Conservation (phyloP, 2,329 filamentous ascomycete species). For the Aspergillus sp. region DNA sequence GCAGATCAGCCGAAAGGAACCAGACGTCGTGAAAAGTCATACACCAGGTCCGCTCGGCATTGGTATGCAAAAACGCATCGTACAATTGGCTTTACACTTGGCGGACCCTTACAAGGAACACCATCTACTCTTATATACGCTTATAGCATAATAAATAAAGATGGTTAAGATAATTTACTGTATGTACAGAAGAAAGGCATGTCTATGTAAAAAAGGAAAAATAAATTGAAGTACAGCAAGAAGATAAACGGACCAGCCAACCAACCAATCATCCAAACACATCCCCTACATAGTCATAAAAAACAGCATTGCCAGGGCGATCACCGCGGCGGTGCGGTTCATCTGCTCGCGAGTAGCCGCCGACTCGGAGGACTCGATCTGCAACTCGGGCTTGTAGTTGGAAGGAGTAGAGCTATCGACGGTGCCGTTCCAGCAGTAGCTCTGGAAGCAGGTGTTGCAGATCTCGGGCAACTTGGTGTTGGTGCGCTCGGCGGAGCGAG, state of each 20-base stretch:
- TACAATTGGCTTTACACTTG: too few relatives aligned
- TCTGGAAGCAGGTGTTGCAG: constrained; percentile 73
- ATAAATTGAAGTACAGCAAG: not conserved
- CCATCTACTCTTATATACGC: too few relatives aligned
- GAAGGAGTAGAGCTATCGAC: constrained; percentile 32
- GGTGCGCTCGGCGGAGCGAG: constrained; percentile 71
- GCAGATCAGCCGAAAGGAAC: too few relatives aligned
- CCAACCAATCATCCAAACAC: not conserved
- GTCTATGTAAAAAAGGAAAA: not conserved
- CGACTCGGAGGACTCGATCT: constrained; percentile 2
- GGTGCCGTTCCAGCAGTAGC: constrained; percentile 95
- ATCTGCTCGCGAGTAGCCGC: not conserved
- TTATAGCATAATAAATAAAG: not conserved
- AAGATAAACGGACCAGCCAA: not conserved
- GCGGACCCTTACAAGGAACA: too few relatives aligned
- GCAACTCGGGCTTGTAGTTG: constrained; percentile 9
- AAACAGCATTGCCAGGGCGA: constrained; percentile 2
- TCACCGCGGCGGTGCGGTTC: constrained; percentile 2
- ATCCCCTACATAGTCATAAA: constrained; percentile 4
- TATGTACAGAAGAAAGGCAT: constrained; percentile 15
- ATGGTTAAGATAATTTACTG: not conserved
- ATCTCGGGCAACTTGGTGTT: constrained; percentile 65
- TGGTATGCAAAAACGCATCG: too few relatives aligned
- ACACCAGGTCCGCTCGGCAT: too few relatives aligned
- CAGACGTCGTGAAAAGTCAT: too few relatives aligned